phyloP scores from a whole-genome alignment of 495 filamentous ascomycete genomes.

The Neurospora sp. region DNA sequence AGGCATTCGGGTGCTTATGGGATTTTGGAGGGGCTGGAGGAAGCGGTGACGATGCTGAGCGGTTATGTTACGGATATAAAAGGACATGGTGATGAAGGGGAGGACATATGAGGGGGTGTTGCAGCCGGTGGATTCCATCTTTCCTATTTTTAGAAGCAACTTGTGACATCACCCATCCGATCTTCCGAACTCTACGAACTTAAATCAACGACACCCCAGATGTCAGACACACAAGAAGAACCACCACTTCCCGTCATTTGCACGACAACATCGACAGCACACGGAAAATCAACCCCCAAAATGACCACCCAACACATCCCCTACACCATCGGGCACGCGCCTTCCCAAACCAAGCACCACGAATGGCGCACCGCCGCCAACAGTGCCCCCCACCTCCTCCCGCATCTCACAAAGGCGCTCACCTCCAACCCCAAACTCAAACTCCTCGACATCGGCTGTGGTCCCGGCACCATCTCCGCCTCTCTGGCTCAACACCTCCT shows the following conservation, averaged over 20 bases:
- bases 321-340: constrained; percentile 5
- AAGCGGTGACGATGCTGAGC: not conserved
- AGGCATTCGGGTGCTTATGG: not conserved
- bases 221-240: not conserved
- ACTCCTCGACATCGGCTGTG: constrained; percentile 31
- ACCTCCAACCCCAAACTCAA: constrained; percentile 16
- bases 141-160: not conserved
- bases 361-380: constrained; percentile 28
- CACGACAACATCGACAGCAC: not conserved
- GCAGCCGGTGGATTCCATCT: not conserved
- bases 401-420: constrained; percentile 15
- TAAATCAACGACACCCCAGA: not conserved
- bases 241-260: not conserved
- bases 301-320: not conserved
- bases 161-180: not conserved
- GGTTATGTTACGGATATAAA: not conserved
- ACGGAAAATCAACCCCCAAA: not conserved
- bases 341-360: constrained; percentile 16
- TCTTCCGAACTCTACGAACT: not conserved
- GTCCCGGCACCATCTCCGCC: constrained; percentile 30
- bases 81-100: not conserved
- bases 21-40: not conserved
- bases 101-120: no score
- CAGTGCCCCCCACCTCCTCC: constrained; percentile 26
- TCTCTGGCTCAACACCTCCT: constrained; percentile 24